These are phyloP conservation scores for Epichloe coenophiala DNA, from an alignment of 2,329 filamentous ascomycete species.

Conservation along the genomic window DNA sequence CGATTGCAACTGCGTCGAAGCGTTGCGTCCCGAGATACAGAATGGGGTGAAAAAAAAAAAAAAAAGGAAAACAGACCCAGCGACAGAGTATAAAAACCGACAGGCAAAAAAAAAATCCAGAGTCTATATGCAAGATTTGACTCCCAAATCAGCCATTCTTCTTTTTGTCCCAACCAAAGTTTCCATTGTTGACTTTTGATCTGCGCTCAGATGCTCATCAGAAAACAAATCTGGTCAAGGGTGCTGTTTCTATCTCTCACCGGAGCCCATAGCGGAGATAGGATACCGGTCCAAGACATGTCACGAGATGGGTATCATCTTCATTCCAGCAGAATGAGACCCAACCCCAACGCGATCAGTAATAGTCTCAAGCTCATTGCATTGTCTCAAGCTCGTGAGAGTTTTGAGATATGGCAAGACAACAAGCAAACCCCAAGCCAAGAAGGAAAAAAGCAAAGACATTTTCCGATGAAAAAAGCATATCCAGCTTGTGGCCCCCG, in stretches of 20 bases:
- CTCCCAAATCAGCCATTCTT: neutral
- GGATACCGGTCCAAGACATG: conserved; percentile 16
- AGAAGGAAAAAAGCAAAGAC: conserved; percentile 3
- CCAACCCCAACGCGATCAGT: neutral
- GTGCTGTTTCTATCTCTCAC: neutral
- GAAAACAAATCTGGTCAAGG: neutral
- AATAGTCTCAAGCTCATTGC: neutral
- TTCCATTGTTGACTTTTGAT: neutral
- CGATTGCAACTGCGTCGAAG: neutral
- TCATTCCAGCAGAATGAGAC: conserved; percentile 14
- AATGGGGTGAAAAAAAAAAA: neutral
- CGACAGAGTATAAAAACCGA: neutral
- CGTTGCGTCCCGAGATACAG: neutral
- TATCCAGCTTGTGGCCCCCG: conserved; percentile 10
- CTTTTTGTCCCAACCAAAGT: neutral
- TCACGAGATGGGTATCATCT: conserved; percentile 14
- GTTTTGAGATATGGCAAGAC: conserved; percentile 8
- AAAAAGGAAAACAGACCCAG: conserved; percentile 3
- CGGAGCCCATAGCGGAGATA: neutral
- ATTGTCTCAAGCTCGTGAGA: conserved; percentile 7
- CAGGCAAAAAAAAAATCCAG: neutral
- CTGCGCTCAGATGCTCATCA: neutral
- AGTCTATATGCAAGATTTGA: neutral
- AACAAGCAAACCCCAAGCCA: conserved; percentile 2
- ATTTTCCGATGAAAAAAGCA: conserved; percentile 6